Evolutionary conservation across 2,329 filamentous ascomycete genomes (phyloP).

Genomic region (Penicillium oxalicum): DNA sequence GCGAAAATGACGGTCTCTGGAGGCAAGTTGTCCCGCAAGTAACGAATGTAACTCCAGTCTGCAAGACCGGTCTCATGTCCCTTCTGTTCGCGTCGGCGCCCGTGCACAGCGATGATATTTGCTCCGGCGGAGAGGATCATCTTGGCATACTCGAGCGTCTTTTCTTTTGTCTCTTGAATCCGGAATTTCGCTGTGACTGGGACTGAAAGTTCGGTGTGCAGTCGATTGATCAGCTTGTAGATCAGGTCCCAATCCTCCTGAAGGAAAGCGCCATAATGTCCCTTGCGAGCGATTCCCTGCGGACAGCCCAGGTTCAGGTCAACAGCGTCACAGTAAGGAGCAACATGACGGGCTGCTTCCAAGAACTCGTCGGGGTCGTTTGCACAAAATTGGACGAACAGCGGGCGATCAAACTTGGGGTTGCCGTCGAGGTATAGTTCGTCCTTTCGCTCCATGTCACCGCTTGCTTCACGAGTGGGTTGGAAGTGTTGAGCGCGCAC

Average conservation of each 20-base stretch:
- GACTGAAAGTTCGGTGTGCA: constrained; percentile 70
- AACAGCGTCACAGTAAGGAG: constrained; percentile 87
- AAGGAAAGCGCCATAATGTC: constrained; percentile 87
- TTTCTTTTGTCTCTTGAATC: constrained; percentile 77
- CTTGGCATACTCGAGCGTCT: constrained; percentile 80
- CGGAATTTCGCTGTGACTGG: constrained; percentile 95
- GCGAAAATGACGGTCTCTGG: constrained; percentile 89
- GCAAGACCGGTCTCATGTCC: constrained; percentile 90
- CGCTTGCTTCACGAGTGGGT: constrained; percentile 45
- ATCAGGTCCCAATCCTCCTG: constrained; percentile 89
- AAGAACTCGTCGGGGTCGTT: constrained; percentile 45
- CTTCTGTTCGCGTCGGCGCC: constrained; percentile 83
- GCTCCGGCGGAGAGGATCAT: constrained; percentile 84
- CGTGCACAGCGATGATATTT: constrained; percentile 90
- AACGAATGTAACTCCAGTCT: constrained; percentile 81
- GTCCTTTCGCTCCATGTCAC: constrained; percentile 15
- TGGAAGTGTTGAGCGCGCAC: constrained; percentile 81
- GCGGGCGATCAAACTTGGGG: constrained; percentile 72
- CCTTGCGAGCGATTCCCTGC: constrained; percentile 86
- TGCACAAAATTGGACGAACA: constrained; percentile 90
- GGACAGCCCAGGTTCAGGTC: constrained; percentile 95
- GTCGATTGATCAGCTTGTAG: constrained; percentile 70
- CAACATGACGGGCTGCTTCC: constrained; percentile 67
- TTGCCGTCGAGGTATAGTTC: constrained; percentile 74
- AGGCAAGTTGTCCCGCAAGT: constrained; percentile 75